Percentiles rank a stretch among this genome's conserved stretches.
phyloP scores from a whole-genome alignment of 1,284 basidiomycete genomes.

The Cerioporus squamosus region DNA sequence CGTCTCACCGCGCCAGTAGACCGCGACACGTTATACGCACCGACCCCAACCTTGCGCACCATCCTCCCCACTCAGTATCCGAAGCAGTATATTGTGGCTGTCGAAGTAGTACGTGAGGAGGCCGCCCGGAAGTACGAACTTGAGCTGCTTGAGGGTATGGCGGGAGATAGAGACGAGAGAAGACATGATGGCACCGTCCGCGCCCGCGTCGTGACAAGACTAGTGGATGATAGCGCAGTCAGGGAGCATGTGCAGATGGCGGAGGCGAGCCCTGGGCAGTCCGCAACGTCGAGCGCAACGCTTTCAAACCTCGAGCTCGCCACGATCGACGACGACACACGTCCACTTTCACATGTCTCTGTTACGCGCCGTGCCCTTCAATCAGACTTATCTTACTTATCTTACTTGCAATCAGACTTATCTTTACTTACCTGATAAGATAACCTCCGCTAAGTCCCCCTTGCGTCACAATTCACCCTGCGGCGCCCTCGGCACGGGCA shows the following conservation, averaged over 20 bases:
- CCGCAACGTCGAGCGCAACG: constrained; percentile 1
- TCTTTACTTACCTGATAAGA: neutral
- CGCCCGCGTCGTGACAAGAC: too few species aligned
- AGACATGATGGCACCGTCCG: constrained; percentile 6
- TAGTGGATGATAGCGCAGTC: too few species aligned
- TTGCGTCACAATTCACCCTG: neutral
- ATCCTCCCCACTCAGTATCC: constrained; percentile 37
- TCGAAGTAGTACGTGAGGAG: constrained; percentile 62
- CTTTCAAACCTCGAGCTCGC: neutral
- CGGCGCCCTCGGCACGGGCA: neutral
- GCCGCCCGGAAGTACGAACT: constrained; percentile 72
- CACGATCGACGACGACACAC: neutral
- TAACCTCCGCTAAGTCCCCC: neutral
- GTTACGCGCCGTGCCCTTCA: neutral
- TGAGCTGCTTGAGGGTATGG: constrained; percentile 68
- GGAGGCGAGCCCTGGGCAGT: neutral
- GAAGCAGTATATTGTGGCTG: constrained; percentile 54
- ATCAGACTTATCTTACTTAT: neutral
- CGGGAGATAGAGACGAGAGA: constrained; percentile 35
- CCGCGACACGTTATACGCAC: constrained; percentile 39
- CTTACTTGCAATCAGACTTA: neutral
- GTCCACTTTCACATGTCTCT: constrained; percentile 5
- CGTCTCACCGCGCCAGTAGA: neutral
- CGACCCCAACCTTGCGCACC: constrained; percentile 51
- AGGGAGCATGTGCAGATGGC: neutral